Evolutionary conservation across 495 filamentous ascomycete species (phyloP).

Genomic region (Penicillium silybi): DNA sequence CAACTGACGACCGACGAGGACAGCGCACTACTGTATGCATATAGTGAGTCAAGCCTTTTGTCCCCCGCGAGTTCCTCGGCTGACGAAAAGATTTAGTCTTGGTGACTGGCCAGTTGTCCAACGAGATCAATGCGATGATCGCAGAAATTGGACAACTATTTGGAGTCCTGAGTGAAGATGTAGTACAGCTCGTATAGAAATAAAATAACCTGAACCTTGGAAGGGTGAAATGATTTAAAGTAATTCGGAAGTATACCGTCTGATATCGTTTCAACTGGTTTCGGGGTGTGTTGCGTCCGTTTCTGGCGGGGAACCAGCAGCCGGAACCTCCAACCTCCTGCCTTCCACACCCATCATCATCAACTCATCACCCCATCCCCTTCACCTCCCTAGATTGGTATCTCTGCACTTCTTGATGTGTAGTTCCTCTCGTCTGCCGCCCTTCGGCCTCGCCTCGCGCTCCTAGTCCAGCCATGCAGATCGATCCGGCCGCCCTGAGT

Average conservation of each 20-base stretch:
- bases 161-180: slow-evolving; percentile 72
- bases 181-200: slow-evolving; percentile 51
- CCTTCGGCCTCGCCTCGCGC: slow-evolving; percentile 46
- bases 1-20: slow-evolving; percentile 60
- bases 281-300: slow-evolving; percentile 19
- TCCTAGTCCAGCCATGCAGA: slow-evolving; percentile 63
- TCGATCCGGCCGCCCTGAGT: slow-evolving; percentile 79
- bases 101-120: slow-evolving; percentile 51
- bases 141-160: slow-evolving; percentile 54
- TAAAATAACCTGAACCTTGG: too few species aligned
- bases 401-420: slow-evolving; percentile 28
- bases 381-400: background rate
- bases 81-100: slow-evolving; percentile 31
- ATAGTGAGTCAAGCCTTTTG: slow-evolving; percentile 44
- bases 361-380: slow-evolving; percentile 19
- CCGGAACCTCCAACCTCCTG: slow-evolving; percentile 21
- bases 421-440: slow-evolving; percentile 28
- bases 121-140: slow-evolving; percentile 48
- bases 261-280: slow-evolving; percentile 1
- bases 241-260: background rate
- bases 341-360: slow-evolving; percentile 23
- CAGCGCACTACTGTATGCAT: slow-evolving; percentile 70
- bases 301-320: slow-evolving; percentile 31
- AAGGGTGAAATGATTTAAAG: too few species aligned
- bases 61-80: background rate